Base-by-base conservation (phyloP, 1,139 yeast species). In the Ogataea hybrid region DNA sequence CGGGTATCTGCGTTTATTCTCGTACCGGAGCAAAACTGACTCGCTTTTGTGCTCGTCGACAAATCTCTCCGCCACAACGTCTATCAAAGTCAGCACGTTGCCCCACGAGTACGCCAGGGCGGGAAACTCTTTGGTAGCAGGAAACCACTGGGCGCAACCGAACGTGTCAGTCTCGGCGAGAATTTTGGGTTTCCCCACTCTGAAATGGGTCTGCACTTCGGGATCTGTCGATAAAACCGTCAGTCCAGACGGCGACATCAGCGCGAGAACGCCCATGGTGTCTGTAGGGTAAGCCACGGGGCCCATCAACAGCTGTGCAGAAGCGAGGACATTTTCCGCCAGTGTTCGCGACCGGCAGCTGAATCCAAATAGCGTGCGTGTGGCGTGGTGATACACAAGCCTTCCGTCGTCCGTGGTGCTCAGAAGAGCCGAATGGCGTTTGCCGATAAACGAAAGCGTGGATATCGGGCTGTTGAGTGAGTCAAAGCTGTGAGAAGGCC, bases 51-150 rank as follows among this genome's bases (percentile, higher is more conserved):
- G 73, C 36, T 69, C 68, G 39, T 73, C 71, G 35, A 67, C 68
- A 10, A 73, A 48, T 0, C 61, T 57, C 27, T 53, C 58, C 12
- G 62, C 39, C 16, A 64, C 64, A 1, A 84, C 58, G 48, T 83
- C 87, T 21, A 82, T 51, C 1, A 85, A 61, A 0, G 79, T 73
- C 37, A 85, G 54, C 11, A 69, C 68, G 49, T 79, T 79, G 18
- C 78, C 70, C 85, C 89, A 84, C 28, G 84, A 68, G 54, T 79
- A 84, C 0, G 85, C 90, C 32, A 87, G 61, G 44, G 71, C 66
- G 0, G 90, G 79, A 16, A 41, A 29, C 39, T 57, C 59, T 16
- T 49, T 46, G 2, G 67, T 58, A 3, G 74, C 71, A 0, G 81
- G 81, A 50, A 68, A 80, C 94, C 94, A 85, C 10, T 75, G 65